Base-by-base conservation (phyloP, 2,329 filamentous ascomycete species). In the Fusarium pininemorale region DNA sequence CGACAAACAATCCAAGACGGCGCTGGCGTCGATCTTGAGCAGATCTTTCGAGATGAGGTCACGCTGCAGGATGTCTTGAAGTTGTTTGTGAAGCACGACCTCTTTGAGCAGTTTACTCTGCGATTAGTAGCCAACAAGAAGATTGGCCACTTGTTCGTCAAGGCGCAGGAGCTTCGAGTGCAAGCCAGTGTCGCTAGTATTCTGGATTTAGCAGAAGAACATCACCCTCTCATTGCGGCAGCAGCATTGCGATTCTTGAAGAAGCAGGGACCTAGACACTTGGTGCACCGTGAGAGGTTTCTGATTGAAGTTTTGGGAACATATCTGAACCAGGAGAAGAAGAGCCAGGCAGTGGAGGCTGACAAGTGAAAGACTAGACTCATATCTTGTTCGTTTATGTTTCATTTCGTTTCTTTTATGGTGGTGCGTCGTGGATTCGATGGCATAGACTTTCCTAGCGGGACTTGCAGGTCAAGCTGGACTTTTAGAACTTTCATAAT, bases 261-360 rank as follows among this genome's bases (percentile, higher is more conserved):
- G 13, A 51, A 64, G 2, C 59, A 72, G 1, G 75, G 75, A 0
- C 48, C 59, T 0, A 61, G n/a, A 6, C 65, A 66, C 24, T 63
- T 77, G 30, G 5, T 75, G 3, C 63, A 76, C 7, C 58, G 73
- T 0, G 67, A 76, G 12, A 38, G 75, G 2, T 77, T 77, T 16
- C n/a, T 77, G 7, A 42, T 74, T 6, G 75, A 77, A 3, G 48
- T 69, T 1, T 14, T 77, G 16, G 71, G 75, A 6, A 72, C 72
- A 0, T 63, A 76, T 16, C 5, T 77, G 3, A 54, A 26, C 8
- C 39, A 57, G 22, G 42, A 55, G 3, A 63, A 51, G 16, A 41
- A n/a, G 14, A 32, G 16, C 5, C 30, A 56, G 24, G 24, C 24
- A 24, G 24, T 24, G 24, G 24, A 24, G 24, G 24, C 24, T 24